Base-by-base conservation (phyloP, 805 yeast species). In the Myxozyma monticola region DNA sequence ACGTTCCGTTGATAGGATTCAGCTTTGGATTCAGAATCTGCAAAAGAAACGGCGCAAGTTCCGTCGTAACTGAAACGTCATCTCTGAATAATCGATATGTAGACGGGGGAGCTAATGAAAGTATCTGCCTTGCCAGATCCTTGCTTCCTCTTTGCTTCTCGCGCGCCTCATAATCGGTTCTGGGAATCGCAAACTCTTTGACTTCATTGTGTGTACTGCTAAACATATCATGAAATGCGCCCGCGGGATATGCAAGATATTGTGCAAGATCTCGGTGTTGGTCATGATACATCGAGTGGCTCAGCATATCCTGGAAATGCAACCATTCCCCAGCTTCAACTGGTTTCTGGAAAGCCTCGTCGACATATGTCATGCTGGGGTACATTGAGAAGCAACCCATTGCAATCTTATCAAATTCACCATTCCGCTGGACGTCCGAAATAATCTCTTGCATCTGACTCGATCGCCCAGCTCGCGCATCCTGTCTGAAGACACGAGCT, bases 271-370 rank as follows among this genome's bases (percentile, higher is more conserved):
- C 80, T 2, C 74, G 73, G 51, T 73, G 72, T 45, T 75, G 76
- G 46, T 69, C 69, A 30, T 63, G 74, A 41, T 71, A 71, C 0
- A 72, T 69, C 37, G 68, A 68, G 10, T 54, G 56, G 33, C 67
- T 66, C 64, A 84, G 66, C n/a, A 68, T 41, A 64, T 90, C 97
- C 55, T 82, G 78, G 63, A 85, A 86, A 57, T 68, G 76, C 25
- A 86, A 63, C 96, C 96, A 90, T 55, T 87, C 93, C 36, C 85
- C 77, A 7, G 88, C 69, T 22, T 66, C 70, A 12, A 77, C 66
- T 0, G 95, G 85, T 57, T 83, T 83, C 7, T 58, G 57, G 12
- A 28, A 10, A 14, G 50, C 36, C 24, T 87, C 67, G 40, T 80
- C 72, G 47, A 79, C 83, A 62, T 81, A 81, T 26, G 79, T 81